phyloP scores from a whole-genome alignment of 1,284 basidiomycete genomes.

The Lentinula novae-zelandiae region DNA sequence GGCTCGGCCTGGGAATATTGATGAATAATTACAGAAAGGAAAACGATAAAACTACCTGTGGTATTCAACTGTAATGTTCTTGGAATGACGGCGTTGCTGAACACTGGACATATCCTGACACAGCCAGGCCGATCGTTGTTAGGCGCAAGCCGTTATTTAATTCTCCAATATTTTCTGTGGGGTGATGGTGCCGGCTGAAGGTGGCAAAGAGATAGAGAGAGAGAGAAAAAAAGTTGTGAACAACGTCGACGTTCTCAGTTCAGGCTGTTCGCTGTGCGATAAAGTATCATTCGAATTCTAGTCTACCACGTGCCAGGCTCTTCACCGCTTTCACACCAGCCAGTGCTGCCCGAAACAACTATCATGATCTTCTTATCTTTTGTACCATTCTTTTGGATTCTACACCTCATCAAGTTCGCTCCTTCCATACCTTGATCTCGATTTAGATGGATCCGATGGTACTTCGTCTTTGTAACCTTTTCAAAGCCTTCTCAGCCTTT shows the following conservation, averaged over 20 bases:
- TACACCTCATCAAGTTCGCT: neutral
- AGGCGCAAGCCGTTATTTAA: neutral
- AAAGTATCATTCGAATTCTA: neutral
- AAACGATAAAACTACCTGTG: conserved; percentile 30
- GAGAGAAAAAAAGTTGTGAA: neutral
- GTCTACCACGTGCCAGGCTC: neutral
- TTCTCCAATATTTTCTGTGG: neutral
- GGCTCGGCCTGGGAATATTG: conserved; percentile 37
- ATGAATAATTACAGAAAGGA: neutral
- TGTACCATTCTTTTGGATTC: neutral
- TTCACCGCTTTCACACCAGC: neutral
- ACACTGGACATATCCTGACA: conserved; percentile 18
- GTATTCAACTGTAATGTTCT: conserved; percentile 69
- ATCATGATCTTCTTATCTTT: neutral
- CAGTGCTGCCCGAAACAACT: neutral
- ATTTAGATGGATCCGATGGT: neutral
- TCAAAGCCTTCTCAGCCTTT: neutral
- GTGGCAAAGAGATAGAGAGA: neutral
- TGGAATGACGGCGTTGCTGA: conserved; percentile 48
- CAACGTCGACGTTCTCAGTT: neutral
- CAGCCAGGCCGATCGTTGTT: neutral
- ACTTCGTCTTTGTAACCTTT: neutral
- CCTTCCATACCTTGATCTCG: neutral
- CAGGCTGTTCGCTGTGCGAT: neutral
- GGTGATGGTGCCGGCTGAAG: neutral